Conservation (phyloP, 192 early-diverging fungal species). For the Podila clonocystis region DNA sequence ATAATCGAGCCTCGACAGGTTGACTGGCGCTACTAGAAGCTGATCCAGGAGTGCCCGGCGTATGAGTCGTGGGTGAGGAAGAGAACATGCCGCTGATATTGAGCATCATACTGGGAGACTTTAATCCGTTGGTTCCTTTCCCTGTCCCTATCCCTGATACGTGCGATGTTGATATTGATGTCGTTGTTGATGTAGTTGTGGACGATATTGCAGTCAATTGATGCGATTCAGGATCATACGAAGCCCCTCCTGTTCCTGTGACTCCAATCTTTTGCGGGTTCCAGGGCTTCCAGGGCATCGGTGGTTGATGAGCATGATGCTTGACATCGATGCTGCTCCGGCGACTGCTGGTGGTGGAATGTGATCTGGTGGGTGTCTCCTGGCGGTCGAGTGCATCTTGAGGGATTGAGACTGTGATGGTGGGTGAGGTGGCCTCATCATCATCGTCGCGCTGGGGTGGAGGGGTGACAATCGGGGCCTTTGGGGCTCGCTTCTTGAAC, state of each 20-base stretch:
- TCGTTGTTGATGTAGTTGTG: background rate
- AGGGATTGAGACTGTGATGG: conserved; percentile 49
- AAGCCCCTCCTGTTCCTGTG: background rate
- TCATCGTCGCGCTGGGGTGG: conserved; percentile 14
- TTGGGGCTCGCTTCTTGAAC: conserved; percentile 43
- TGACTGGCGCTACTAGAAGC: background rate
- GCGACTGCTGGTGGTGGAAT: conserved; percentile 3
- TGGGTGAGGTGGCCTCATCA: conserved; percentile 4
- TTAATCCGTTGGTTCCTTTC: conserved; percentile 21
- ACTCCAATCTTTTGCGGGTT: background rate
- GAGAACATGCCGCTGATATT: conserved; percentile 1
- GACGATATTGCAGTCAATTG: background rate
- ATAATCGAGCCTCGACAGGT: conserved; percentile 31
- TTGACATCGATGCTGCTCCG: conserved; percentile 6
- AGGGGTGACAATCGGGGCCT: background rate
- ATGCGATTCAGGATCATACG: background rate
- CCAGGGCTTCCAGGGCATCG: conserved; percentile 1
- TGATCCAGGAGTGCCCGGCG: background rate
- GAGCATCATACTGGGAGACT: background rate
- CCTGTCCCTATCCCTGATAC: conserved; percentile 5
- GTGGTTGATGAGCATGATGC: background rate
- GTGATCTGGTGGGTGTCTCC: background rate
- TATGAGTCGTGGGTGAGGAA: background rate
- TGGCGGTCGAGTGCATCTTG: conserved; percentile 12
- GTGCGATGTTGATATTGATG: conserved; percentile 4